Conservation (phyloP, 345 rosid genomes). For the Barbarea vulgaris region DNA sequence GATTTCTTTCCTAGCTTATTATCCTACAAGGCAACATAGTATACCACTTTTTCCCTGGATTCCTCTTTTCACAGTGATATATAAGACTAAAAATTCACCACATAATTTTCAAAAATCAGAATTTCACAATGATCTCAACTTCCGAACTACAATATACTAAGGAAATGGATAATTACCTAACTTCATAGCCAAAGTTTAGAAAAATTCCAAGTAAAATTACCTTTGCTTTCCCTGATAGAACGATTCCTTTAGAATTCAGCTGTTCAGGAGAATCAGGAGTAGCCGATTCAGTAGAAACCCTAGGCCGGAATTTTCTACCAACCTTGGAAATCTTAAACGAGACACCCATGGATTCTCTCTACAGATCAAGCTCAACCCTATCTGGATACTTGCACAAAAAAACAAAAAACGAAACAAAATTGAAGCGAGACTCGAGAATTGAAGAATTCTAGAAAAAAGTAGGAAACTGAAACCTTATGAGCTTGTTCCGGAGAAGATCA, state of each 20-base stretch:
- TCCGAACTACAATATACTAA: not conserved
- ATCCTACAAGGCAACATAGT: not conserved
- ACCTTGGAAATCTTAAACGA: conserved; percentile 72
- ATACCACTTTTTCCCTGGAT: not conserved
- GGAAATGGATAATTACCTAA: not conserved
- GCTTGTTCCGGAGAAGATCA: conserved; percentile 27
- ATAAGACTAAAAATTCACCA: not conserved
- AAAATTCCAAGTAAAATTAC: conserved; percentile 33
- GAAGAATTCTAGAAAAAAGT: not conserved
- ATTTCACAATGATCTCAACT: conserved; percentile 22
- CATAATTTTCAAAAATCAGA: not conserved
- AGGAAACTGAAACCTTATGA: conserved; percentile 29
- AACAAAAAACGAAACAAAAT: not conserved
- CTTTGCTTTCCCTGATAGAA: conserved; percentile 46
- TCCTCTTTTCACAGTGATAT: not conserved
- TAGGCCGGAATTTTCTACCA: conserved; percentile 65
- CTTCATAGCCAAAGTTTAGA: not conserved
- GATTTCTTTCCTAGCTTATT: not conserved
- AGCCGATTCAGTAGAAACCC: conserved; percentile 45
- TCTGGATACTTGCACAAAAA: conserved; percentile 1
- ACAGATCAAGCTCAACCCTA: conserved; percentile 20
- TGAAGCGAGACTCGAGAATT: not conserved
- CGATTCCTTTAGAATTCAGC: conserved; percentile 40
- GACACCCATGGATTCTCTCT: conserved; percentile 49
- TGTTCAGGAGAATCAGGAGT: conserved; percentile 47